A percentile compares a stretch with the other conserved stretches of the same genome.
Evolutionary conservation across 805 yeast species (phyloP).

Genomic region (Maudiozyma pseudohumilis): DNA sequence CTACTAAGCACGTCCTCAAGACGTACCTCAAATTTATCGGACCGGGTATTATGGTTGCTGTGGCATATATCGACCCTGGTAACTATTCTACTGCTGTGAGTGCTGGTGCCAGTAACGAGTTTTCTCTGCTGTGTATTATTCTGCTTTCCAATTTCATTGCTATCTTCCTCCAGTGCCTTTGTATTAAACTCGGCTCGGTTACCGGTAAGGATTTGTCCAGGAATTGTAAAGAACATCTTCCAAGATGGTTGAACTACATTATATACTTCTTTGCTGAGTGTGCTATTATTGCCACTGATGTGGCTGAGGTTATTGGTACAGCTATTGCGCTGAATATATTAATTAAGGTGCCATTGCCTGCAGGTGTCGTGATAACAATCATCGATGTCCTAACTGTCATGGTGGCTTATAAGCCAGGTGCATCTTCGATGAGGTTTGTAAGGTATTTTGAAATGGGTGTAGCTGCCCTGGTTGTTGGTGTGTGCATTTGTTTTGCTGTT

Average conservation of each 20-base stretch:
- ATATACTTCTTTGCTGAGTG: conserved; percentile 74
- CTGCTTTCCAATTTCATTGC: conserved; percentile 78
- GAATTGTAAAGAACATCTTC: conserved; percentile 65
- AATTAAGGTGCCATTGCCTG: conserved; percentile 60
- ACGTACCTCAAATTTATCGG: conserved; percentile 68
- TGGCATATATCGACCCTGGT: conserved; percentile 92
- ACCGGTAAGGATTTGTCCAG: conserved; percentile 86
- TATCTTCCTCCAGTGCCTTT: conserved; percentile 67
- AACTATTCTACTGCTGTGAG: conserved; percentile 84
- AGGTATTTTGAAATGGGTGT: conserved; percentile 71
- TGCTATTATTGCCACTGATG: conserved; percentile 85
- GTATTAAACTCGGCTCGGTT: conserved; percentile 79
- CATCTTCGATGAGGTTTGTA: conserved; percentile 63
- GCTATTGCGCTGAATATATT: conserved; percentile 78
- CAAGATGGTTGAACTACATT: conserved; percentile 50
- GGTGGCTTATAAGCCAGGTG: conserved; percentile 67
- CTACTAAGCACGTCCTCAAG: conserved; percentile 5
- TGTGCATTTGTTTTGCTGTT: conserved; percentile 69
- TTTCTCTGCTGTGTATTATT: conserved; percentile 60
- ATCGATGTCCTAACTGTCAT: conserved; percentile 73
- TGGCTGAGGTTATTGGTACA: conserved; percentile 91
- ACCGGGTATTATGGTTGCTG: conserved; percentile 81
- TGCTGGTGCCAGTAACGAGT: conserved; percentile 75
- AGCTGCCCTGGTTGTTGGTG: conserved; percentile 57
- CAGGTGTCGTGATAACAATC: conserved; percentile 72